A percentile compares a stretch with the other conserved stretches of the same genome.
phyloP scores from a whole-genome alignment of 179 eudicot genomes.

The Heliamphora pulchella region DNA sequence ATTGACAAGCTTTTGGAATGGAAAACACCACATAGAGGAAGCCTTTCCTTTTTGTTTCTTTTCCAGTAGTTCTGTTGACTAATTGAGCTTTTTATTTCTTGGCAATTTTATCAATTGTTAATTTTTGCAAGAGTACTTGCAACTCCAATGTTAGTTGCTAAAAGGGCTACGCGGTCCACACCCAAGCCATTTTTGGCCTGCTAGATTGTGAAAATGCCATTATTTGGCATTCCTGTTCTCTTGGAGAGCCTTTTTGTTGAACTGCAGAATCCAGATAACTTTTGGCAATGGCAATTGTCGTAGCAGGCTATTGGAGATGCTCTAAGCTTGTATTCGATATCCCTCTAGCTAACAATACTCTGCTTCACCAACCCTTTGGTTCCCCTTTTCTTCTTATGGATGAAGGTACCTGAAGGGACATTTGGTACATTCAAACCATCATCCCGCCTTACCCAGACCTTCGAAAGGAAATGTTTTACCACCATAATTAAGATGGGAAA shows the following conservation, averaged over 20 bases:
- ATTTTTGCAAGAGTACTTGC: not conserved
- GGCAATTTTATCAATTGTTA: no score
- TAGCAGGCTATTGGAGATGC: not conserved
- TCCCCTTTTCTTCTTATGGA: not conserved
- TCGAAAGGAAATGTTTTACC: not conserved
- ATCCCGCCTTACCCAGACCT: not conserved
- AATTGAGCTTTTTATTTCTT: not conserved
- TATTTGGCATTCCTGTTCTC: not conserved
- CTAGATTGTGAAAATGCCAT: no score
- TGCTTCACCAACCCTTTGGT: not conserved
- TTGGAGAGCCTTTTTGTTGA: no score
- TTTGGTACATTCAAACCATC: not conserved
- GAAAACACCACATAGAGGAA: conserved; percentile 8
- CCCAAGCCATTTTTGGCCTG: no score
- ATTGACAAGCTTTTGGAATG: not conserved
- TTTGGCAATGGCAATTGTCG: no score
- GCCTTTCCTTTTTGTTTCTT: not conserved
- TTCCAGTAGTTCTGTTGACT: not conserved
- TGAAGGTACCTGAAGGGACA: not conserved
- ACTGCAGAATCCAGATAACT: no score
- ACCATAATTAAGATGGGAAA: not conserved
- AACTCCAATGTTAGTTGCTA: not conserved
- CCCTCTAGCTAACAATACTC: not conserved
- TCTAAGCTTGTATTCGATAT: conserved; percentile 8
- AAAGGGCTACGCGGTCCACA: not conserved